A percentile compares a stretch with the other conserved stretches of the same genome.
Evolutionary conservation across 768 basidiomycete species (phyloP).

Genomic region (Serendipita vermifera): DNA sequence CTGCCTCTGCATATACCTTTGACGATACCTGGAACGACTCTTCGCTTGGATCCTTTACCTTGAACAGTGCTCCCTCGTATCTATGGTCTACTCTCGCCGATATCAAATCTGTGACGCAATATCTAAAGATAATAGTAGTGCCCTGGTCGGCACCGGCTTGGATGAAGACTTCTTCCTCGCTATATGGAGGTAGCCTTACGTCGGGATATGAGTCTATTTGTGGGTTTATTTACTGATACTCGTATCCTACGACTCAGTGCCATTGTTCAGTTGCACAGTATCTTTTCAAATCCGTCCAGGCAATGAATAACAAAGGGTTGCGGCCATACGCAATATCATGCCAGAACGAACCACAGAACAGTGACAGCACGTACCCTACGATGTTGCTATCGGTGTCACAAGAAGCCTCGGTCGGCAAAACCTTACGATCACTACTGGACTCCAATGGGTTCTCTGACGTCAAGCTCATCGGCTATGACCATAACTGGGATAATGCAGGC

Average conservation of each 20-base stretch:
- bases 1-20: constrained; percentile 48
- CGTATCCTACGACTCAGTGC: not conserved
- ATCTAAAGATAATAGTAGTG: constrained; percentile 42
- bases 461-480: constrained; percentile 56
- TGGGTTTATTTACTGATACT: constrained; percentile 24
- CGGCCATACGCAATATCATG: constrained; percentile 40
- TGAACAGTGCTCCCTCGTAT: constrained; percentile 45
- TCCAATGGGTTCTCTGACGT: constrained; percentile 45
- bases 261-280: constrained; percentile 47
- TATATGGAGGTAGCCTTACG: constrained; percentile 51
- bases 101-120: constrained; percentile 43
- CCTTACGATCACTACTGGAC: constrained; percentile 46
- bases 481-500: constrained; percentile 60
- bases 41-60: constrained; percentile 42
- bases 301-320: constrained; percentile 49
- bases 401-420: constrained; percentile 46
- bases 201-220: constrained; percentile 36
- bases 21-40: constrained; percentile 53
- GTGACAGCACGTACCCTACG: constrained; percentile 56
- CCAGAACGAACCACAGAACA: constrained; percentile 44
- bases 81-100: constrained; percentile 52
- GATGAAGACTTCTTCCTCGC: constrained; percentile 59
- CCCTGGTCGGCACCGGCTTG: constrained; percentile 78
- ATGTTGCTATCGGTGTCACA: constrained; percentile 39
- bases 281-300: constrained; percentile 58